Conservation (phyloP, 2,329 filamentous ascomycete species). For the Dothiorella sarmentorum region DNA sequence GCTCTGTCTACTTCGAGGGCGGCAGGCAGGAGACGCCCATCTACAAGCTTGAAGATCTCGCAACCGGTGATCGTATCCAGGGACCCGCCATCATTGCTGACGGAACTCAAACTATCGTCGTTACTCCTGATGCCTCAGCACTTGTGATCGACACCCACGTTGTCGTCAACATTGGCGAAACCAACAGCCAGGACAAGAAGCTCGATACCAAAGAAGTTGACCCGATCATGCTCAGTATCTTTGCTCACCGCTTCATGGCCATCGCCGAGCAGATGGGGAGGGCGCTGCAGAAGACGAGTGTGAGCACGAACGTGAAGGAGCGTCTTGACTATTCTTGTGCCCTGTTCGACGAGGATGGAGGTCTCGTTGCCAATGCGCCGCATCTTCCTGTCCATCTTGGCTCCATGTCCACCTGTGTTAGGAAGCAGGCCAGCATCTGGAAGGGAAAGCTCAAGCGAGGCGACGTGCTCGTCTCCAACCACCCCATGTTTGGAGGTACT, state of each 20-base stretch:
- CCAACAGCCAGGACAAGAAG: slow-evolving; percentile 47
- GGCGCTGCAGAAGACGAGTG: slow-evolving; percentile 73
- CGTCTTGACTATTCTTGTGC: slow-evolving; percentile 81
- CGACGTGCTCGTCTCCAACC: slow-evolving; percentile 80
- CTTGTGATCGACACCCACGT: slow-evolving; percentile 82
- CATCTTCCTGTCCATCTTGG: slow-evolving; percentile 79
- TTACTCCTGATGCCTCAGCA: slow-evolving; percentile 74
- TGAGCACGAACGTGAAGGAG: slow-evolving; percentile 78
- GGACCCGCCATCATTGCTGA: slow-evolving; percentile 87
- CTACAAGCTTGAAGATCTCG: slow-evolving; percentile 74
- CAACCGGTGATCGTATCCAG: slow-evolving; percentile 66
- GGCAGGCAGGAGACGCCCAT: slow-evolving; percentile 74
- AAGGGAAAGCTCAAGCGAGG: slow-evolving; percentile 71
- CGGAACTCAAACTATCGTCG: slow-evolving; percentile 86
- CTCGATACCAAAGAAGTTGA: slow-evolving; percentile 59
- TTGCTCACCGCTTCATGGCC: slow-evolving; percentile 79
- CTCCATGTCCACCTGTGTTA: slow-evolving; percentile 81
- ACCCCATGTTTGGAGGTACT: slow-evolving; percentile 79
- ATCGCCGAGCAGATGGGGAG: slow-evolving; percentile 83
- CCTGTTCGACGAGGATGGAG: slow-evolving; percentile 72
- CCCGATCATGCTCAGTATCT: slow-evolving; percentile 74
- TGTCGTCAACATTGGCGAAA: slow-evolving; percentile 74
- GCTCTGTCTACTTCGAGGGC: slow-evolving; percentile 79
- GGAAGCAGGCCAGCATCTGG: slow-evolving; percentile 77
- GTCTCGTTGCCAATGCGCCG: slow-evolving; percentile 73